Percentiles rank a stretch among this genome's conserved stretches.
Evolutionary conservation across 768 basidiomycete species (phyloP).

Genomic region (Mycena metata): DNA sequence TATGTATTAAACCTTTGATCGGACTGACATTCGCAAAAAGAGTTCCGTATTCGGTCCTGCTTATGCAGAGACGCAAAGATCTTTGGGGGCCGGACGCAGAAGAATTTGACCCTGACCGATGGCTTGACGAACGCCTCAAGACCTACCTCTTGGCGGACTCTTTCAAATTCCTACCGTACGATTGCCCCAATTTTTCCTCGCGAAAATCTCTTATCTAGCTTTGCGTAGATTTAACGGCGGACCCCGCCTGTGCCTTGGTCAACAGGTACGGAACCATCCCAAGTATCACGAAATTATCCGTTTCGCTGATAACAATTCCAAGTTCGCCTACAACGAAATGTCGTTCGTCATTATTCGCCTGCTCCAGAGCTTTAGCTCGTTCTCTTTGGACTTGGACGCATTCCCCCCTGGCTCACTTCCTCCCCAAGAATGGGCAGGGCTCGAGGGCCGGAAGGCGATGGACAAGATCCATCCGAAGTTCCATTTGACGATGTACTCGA

Average conservation of each 20-base stretch:
- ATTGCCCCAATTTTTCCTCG: neutral
- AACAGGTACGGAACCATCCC: conserved; percentile 45
- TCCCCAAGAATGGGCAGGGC: conserved; percentile 60
- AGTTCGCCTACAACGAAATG: conserved; percentile 53
- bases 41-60: conserved; percentile 66
- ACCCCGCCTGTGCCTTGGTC: conserved; percentile 57
- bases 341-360: conserved; percentile 75
- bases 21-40: conserved; percentile 40
- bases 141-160: conserved; percentile 74
- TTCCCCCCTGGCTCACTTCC: conserved; percentile 61
- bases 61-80: conserved; percentile 76
- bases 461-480: conserved; percentile 67
- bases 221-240: conserved; percentile 64
- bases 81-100: conserved; percentile 82
- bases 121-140: conserved; percentile 73
- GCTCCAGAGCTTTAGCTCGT: conserved; percentile 67
- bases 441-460: conserved; percentile 60
- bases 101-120: conserved; percentile 80
- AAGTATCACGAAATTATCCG: neutral
- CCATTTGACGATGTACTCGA: conserved; percentile 68
- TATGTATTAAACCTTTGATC: neutral
- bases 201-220: too few species aligned
- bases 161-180: conserved; percentile 73
- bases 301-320: neutral
- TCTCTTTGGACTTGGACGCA: conserved; percentile 62